These are phyloP conservation scores for Curvularia eragrostidis DNA, from an alignment of 2,329 filamentous ascomycete species.

Conservation along the genomic window DNA sequence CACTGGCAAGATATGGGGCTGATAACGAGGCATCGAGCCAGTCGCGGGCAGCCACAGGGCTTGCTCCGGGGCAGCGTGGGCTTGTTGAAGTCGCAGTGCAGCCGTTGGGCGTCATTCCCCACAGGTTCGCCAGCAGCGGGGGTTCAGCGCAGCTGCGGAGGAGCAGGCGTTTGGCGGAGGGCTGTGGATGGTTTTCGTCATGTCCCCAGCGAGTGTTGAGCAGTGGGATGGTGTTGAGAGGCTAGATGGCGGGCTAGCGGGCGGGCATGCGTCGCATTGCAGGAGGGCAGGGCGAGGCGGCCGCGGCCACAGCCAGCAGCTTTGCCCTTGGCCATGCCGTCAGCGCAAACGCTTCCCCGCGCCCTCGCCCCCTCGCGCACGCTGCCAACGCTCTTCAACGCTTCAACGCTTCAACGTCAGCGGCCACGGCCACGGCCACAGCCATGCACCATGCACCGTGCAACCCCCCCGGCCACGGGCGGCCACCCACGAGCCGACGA, in stretches of 20 bases:
- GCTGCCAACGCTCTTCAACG: too few relatives aligned
- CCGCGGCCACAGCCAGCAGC: not conserved
- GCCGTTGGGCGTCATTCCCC: slow-evolving; percentile 13
- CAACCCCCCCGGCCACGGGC: slow-evolving; percentile 1
- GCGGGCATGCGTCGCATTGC: slow-evolving; percentile 5
- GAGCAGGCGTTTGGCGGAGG: slow-evolving; percentile 22
- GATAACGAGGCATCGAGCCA: slow-evolving; percentile 2
- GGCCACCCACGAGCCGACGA: not conserved
- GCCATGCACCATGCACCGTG: too few relatives aligned
- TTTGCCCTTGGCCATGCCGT: not conserved
- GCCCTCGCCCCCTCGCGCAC: not conserved
- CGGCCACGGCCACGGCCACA: too few relatives aligned
- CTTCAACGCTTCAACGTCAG: not conserved
- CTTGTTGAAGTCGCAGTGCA: slow-evolving; percentile 6
- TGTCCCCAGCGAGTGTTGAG: slow-evolving; percentile 3
- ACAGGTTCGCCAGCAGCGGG: slow-evolving; percentile 20
- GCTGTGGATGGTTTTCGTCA: slow-evolving; percentile 20
- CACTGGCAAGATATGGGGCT: not conserved
- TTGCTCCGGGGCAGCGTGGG: too few relatives aligned
- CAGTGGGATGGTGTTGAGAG: slow-evolving; percentile 34
- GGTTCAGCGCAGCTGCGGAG: slow-evolving; percentile 14
- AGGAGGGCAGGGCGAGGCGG: not conserved
- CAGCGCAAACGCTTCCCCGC: slow-evolving; percentile 1
- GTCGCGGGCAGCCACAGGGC: not conserved
- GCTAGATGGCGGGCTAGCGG: slow-evolving; percentile 24